Conservation (phyloP, 2,329 filamentous ascomycete genomes). For the Sclerotinia sclerotiorum region DNA sequence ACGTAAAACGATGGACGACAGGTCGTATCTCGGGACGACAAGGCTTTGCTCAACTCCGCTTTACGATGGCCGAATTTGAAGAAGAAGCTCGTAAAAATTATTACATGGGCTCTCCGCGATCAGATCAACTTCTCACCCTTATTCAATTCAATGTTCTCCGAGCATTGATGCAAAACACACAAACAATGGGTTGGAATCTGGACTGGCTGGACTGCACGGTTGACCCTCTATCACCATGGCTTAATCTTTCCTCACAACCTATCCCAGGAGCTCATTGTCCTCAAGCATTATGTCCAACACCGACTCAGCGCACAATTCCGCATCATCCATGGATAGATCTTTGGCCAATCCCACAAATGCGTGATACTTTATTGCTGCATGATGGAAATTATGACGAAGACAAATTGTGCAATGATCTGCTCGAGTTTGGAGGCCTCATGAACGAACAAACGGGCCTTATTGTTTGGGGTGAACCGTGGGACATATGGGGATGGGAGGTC, state of each 20-base stretch:
- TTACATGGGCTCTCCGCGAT: neutral
- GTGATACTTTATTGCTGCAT: constrained; percentile 45
- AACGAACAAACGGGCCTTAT: constrained; percentile 9
- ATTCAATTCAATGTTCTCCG: constrained; percentile 44
- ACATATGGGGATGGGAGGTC: constrained; percentile 45
- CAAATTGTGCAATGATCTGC: constrained; percentile 46
- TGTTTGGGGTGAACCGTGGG: constrained; percentile 47
- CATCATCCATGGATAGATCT: constrained; percentile 48
- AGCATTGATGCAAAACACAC: constrained; percentile 43
- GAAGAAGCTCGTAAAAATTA: constrained; percentile 2
- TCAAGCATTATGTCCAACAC: constrained; percentile 43
- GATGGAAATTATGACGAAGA: constrained; percentile 45
- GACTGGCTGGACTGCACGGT: constrained; percentile 36
- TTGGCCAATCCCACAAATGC: constrained; percentile 42
- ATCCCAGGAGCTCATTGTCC: constrained; percentile 40
- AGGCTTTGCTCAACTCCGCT: neutral
- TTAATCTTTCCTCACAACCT: constrained; percentile 40
- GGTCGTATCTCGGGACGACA: neutral
- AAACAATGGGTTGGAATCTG: neutral
- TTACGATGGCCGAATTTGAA: neutral
- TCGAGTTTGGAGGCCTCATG: constrained; percentile 45
- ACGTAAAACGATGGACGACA: constrained; percentile 1
- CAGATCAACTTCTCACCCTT: constrained; percentile 13
- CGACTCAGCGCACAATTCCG: constrained; percentile 44
- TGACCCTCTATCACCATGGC: constrained; percentile 35